Base-by-base conservation (phyloP, 495 filamentous ascomycete species). In the Penicillium canariense region DNA sequence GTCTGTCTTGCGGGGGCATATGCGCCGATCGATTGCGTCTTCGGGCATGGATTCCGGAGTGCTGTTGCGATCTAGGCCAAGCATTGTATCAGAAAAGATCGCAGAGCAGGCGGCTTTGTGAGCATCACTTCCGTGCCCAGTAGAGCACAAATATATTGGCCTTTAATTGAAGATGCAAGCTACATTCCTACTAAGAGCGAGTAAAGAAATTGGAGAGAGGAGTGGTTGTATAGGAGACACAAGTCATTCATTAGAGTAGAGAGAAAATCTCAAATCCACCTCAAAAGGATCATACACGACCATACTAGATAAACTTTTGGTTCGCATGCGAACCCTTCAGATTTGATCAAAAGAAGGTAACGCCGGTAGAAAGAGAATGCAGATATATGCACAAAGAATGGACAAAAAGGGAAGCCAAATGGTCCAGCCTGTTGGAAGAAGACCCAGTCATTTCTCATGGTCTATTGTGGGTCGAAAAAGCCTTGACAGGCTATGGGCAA, bases 231-330 rank as follows among this genome's bases (percentile, higher is more conserved):
- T 32, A 32, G 81, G 12, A 25, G 12, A 50, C 23, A 40, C 15
- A 48, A 15, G 23, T 42, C n/a, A 50, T 39, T 59, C 56, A 59
- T 54, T 59, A 59, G 50, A 59, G 45, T 32, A 54, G 56, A 54
- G 55, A 59, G 31, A 50, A n/a, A 43, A 3, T 14, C 28, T 11
- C 31, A 32, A 26, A 43, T 22, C 35, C 32, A 11, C 17, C 26
- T 43, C 15, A 25, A n/a, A 31, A 42, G 45, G 54, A 54, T 59
- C 50, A 59, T 59, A 54, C 56, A 54, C 42, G 20, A 51, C 38
- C 31, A 39, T 17, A 22, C n/a, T 15, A 31, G 27, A 32, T 20
- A 48, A 45, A 54, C 25, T 62, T 62, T 59, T 50, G 5, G 47
- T 14, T 26, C 17, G 48, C 27, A 42, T 10, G 18, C n/a, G 28